Evolutionary conservation across 257 asterid genomes (phyloP).

Genomic region (Mitragyna speciosa): DNA sequence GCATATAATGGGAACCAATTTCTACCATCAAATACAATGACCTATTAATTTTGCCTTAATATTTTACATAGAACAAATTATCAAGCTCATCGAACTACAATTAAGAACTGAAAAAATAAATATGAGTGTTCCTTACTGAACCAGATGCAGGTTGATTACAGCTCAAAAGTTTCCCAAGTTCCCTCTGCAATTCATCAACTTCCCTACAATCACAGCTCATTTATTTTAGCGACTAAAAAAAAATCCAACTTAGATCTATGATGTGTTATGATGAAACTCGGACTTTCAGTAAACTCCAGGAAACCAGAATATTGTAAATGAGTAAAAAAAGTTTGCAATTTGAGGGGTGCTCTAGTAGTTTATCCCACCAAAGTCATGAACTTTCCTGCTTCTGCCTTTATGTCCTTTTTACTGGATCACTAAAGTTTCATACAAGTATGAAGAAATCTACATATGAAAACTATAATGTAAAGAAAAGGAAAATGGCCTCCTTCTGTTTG

Average conservation of each 20-base stretch:
- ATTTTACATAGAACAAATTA: background rate
- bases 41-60: background rate
- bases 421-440: background rate
- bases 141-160: constrained; percentile 38
- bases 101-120: background rate
- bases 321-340: background rate
- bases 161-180: constrained; percentile 35
- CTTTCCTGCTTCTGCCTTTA: background rate
- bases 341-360: background rate
- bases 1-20: constrained; percentile 8
- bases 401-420: background rate
- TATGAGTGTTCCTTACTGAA: constrained; percentile 40
- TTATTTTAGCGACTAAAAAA: background rate
- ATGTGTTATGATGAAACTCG: background rate
- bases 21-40: constrained; percentile 12
- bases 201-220: constrained; percentile 37
- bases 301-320: background rate
- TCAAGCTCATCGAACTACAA: background rate
- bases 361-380: background rate
- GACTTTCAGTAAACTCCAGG: background rate
- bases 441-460: background rate
- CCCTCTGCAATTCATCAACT: constrained; percentile 45
- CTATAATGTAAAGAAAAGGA: background rate
- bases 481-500: background rate
- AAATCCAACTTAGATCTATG: background rate